Evolutionary conservation across 2,329 filamentous ascomycete species (phyloP).

Genomic region (Botrytis fabae): DNA sequence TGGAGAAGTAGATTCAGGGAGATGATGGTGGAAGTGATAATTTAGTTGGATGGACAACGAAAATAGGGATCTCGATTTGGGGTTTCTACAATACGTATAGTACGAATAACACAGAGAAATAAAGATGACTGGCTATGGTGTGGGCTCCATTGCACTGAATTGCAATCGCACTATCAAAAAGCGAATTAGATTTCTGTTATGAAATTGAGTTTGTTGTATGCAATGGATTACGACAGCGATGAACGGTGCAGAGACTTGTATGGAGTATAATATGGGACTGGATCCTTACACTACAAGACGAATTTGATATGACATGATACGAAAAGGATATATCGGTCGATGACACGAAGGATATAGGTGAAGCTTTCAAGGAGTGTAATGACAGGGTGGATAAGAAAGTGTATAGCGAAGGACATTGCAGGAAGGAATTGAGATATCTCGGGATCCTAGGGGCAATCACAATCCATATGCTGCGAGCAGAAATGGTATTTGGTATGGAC

Average conservation of each 20-base stretch:
- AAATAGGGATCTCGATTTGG: neutral
- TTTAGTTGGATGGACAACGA: neutral
- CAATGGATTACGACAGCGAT: neutral
- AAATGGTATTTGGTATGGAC: neutral
- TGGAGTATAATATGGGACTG: neutral
- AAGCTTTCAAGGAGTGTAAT: neutral
- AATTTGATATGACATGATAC: neutral
- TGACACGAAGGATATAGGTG: neutral
- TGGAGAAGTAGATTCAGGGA: neutral
- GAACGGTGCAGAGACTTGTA: neutral
- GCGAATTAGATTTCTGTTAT: constrained; percentile 1
- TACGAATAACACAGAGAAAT: neutral
- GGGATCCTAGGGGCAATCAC: neutral
- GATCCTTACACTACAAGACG: neutral
- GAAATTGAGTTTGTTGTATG: neutral
- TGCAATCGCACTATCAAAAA: neutral
- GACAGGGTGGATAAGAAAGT: neutral
- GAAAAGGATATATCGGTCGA: neutral
- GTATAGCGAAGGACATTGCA: neutral
- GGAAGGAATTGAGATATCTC: no score
- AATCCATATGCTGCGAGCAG: neutral
- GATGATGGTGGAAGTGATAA: neutral
- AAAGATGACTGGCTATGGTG: neutral
- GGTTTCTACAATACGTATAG: neutral
- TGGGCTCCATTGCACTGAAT: neutral